These are phyloP conservation scores for Hygrophila difformis DNA, from an alignment of 257 asterid species.

Conservation along the genomic window DNA sequence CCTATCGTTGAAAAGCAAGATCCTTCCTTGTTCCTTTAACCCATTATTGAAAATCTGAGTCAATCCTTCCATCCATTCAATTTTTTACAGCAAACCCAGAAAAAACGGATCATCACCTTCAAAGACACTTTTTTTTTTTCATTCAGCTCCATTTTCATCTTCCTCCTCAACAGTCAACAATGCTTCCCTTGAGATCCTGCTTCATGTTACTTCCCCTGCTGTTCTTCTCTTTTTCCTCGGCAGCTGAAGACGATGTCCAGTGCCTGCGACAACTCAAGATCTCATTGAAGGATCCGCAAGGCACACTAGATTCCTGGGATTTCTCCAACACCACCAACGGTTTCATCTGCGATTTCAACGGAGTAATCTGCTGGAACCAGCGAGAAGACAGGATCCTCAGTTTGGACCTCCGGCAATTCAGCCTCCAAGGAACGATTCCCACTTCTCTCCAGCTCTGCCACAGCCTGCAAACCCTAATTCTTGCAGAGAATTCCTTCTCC, in stretches of 20 bases:
- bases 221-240: conserved; percentile 10
- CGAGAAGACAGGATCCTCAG: conserved; percentile 39
- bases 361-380: conserved; percentile 71
- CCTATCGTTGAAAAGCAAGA: no score
- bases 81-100: no score
- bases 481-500: conserved; percentile 57
- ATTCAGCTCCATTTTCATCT: no score
- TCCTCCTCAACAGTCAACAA: no score
- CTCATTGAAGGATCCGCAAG: conserved; percentile 43
- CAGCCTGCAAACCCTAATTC: conserved; percentile 53
- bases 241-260: conserved; percentile 44
- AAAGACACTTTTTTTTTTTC: no score
- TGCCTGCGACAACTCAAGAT: conserved; percentile 37
- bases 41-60: no score
- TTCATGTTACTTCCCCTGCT: conserved; percentile 12
- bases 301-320: conserved; percentile 35
- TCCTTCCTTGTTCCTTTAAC: no score
- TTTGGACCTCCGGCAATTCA: conserved; percentile 29
- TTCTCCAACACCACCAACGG: conserved; percentile 37
- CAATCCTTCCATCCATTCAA: no score
- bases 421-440: conserved; percentile 42
- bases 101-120: no score
- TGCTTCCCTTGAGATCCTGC: conserved; percentile 20
- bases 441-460: conserved; percentile 39
- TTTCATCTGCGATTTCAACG: conserved; percentile 40